Percentiles rank a stretch among this genome's conserved stretches.
These are phyloP conservation scores for Vigna nakashimae DNA, from an alignment of 306 rosid species.

Conservation along the genomic window DNA sequence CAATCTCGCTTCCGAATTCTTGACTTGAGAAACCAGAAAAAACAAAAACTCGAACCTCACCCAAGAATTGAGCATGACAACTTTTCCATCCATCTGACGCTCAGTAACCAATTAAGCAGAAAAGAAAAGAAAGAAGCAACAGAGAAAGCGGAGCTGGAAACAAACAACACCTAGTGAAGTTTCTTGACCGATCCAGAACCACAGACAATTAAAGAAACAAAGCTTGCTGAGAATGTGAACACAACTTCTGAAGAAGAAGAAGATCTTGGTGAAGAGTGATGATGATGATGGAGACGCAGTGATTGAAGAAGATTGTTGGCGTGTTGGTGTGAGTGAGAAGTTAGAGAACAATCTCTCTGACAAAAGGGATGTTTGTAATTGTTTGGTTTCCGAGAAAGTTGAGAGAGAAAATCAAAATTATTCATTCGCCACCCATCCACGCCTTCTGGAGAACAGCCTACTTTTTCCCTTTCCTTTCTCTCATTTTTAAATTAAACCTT, in stretches of 20 bases:
- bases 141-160: constrained; percentile 7
- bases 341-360: constrained; percentile 39
- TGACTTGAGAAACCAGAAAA: neutral
- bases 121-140: neutral
- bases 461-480: constrained; percentile 53
- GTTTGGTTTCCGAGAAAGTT: constrained; percentile 70
- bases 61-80: neutral
- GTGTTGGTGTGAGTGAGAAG: too few species aligned
- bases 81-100: constrained; percentile 6
- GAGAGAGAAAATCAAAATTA: constrained; percentile 45
- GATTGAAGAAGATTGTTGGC: neutral
- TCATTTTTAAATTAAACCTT: neutral
- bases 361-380: constrained; percentile 46
- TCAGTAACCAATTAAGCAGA: neutral
- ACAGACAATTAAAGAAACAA: neutral
- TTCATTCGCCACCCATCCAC: constrained; percentile 45
- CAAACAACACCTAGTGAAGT: constrained; percentile 32
- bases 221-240: constrained; percentile 24
- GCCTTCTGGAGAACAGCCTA: constrained; percentile 58
- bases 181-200: constrained; percentile 54
- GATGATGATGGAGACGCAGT: too few species aligned
- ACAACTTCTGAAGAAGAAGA: neutral
- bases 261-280: constrained; percentile 44
- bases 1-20: neutral
- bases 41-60: constrained; percentile 4